These are phyloP conservation scores for Houttuynia cordata DNA, from an alignment of 164 flowering plant genomes.

Conservation along the genomic window DNA sequence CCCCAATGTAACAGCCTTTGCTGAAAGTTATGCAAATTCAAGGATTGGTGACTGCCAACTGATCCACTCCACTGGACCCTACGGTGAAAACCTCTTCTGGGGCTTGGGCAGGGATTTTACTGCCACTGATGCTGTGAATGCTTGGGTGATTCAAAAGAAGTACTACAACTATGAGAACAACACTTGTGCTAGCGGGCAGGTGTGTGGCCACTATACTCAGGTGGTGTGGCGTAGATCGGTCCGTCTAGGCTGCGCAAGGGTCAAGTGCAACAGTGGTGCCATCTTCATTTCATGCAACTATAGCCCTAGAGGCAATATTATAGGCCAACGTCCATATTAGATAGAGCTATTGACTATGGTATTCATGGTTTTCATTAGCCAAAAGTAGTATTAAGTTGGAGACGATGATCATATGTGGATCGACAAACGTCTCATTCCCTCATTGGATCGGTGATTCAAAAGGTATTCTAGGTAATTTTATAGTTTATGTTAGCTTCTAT, in stretches of 20 bases:
- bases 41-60: constrained; percentile 24
- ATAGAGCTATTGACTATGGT: no score
- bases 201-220: constrained; percentile 53
- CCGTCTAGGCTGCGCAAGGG: constrained; percentile 33
- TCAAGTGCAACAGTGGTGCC: constrained; percentile 2
- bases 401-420: no score
- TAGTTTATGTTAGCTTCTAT: no score
- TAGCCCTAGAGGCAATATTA: neutral
- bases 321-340: no score
- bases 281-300: neutral
- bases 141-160: neutral
- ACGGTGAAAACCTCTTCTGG: constrained; percentile 49
- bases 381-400: no score
- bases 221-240: constrained; percentile 31
- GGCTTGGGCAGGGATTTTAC: constrained; percentile 1
- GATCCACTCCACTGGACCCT: constrained; percentile 20
- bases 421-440: no score
- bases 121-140: neutral
- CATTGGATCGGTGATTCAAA: no score
- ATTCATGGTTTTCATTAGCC: no score
- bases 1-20: constrained; percentile 9
- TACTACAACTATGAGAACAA: neutral
- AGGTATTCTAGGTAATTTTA: no score
- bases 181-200: constrained; percentile 9
- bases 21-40: constrained; percentile 14